Evolutionary conservation across 345 rosid genomes (phyloP), one percentile per base, ranked within the genome.

Genomic region (Carallia pectinifolia): DNA sequence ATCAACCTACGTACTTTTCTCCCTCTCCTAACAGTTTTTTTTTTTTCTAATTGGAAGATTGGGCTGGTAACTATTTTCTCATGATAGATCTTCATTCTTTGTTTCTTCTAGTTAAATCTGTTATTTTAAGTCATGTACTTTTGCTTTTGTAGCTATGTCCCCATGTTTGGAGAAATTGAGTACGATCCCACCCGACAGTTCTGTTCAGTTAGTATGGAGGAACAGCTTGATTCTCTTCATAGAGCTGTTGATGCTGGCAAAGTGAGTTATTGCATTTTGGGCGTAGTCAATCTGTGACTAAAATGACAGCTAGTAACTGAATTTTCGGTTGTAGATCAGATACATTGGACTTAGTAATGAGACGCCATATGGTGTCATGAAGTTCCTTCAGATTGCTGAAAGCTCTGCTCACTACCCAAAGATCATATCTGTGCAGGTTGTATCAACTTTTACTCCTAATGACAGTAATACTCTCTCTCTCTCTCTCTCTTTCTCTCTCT

Each of bases 291-390:
- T 53, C 53, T 65, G 29, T 34, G 27, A 33, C 55, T 47, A 33
- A 36, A 16, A 39, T 52, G 65, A 38, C 34, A 65, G 40, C 6
- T 58, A 48, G n/a, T 53, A 34, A 68, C 47, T 31, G 4, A 19
- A 34, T 37, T 31, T 37, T 66, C 65, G 10, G 62, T 29, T 81
- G 72, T 73, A 88, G 93, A 70, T 88, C 67, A 78, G 85, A 73
- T 86, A 81, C 67, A 74, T 83, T 68, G 93, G 89, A 65, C 82
- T 88, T 54, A 81, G 89, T 80, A 88, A 86, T 62, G 89, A 86
- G 74, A 86, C 89, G 34, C 85, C 89, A 31, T 88, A 81, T 74
- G 93, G 93, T 27, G 53, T 83, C 59, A 86, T 83, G 90, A 84
- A 79, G 80, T 84, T 83, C 73, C 82, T 80, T 44, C 85, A 77